phyloP scores from a whole-genome alignment of 2,329 filamentous ascomycete genomes.

The Paracoccidioides lutzii region DNA sequence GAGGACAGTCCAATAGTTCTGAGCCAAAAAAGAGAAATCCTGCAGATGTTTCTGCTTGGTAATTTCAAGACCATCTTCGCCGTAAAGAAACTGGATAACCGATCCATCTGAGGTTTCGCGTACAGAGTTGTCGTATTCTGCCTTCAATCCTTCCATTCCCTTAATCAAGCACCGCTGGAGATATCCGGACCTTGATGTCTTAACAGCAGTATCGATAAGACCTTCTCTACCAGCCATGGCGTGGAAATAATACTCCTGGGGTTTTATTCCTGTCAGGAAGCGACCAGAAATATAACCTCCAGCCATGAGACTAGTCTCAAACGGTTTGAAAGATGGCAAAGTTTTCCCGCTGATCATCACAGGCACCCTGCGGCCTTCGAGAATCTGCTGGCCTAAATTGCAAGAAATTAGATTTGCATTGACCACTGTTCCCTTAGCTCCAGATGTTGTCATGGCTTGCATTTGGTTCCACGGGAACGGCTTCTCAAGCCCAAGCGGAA shows the following conservation, averaged over 20 bases:
- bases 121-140: conserved; percentile 88
- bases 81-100: conserved; percentile 89
- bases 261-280: conserved; percentile 94
- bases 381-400: conserved; percentile 89
- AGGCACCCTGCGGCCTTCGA: conserved; percentile 88
- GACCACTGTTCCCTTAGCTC: conserved; percentile 83
- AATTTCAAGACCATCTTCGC: conserved; percentile 88
- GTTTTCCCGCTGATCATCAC: conserved; percentile 98
- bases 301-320: conserved; percentile 75
- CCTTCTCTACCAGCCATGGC: conserved; percentile 98
- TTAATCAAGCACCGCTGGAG: conserved; percentile 95
- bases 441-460: conserved; percentile 96
- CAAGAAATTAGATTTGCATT: conserved; percentile 97
- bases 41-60: conserved; percentile 85
- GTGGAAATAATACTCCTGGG: conserved; percentile 98
- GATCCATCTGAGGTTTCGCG: conserved; percentile 78
- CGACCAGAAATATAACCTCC: conserved; percentile 90
- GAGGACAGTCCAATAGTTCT: conserved; percentile 72
- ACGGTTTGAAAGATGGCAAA: conserved; percentile 83
- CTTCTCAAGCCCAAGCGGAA: conserved; percentile 75
- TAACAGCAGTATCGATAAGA: conserved; percentile 96
- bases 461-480: conserved; percentile 95
- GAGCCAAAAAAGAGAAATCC: conserved; percentile 79
- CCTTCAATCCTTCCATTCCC: conserved; percentile 88
- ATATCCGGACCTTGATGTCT: conserved; percentile 93